A percentile compares a stretch with the other conserved stretches of the same genome.
Evolutionary conservation across 768 basidiomycete species (phyloP).

Genomic region (Strobilomyces dryophilus): DNA sequence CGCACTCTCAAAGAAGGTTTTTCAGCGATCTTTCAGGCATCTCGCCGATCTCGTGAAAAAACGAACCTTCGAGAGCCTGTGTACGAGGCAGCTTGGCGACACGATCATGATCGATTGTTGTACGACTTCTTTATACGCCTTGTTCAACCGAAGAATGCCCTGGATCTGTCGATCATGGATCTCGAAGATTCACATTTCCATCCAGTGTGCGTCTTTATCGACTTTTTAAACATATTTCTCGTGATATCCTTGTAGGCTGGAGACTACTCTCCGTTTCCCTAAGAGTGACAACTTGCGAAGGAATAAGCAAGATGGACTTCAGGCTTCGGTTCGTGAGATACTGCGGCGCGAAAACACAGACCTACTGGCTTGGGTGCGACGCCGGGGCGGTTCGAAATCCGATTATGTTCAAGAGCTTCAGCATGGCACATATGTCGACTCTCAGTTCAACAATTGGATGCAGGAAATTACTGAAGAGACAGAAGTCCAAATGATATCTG

Average conservation of each 20-base stretch:
- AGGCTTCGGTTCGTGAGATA: fast-evolving
- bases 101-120: conserved; percentile 9
- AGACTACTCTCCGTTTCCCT: neutral
- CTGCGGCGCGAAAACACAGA: neutral
- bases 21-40: conserved; percentile 10
- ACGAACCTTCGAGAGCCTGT: neutral
- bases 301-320: fast-evolving
- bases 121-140: conserved; percentile 10
- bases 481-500: no score
- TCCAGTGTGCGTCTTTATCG: neutral
- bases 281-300: neutral
- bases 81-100: conserved; percentile 3
- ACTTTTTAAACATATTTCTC: neutral
- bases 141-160: neutral
- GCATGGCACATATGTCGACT: no score
- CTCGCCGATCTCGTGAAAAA: conserved; percentile 6
- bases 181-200: conserved; percentile 1
- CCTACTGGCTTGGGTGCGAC: neutral
- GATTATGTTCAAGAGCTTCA: no score
- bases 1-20: conserved; percentile 4
- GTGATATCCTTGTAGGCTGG: neutral
- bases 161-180: neutral
- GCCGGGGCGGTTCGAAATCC: no score
- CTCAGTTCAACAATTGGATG: no score
- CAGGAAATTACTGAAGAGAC: no score